These are phyloP conservation scores for Friedmanniomyces simplex DNA, from an alignment of 495 filamentous ascomycete species.

Conservation along the genomic window DNA sequence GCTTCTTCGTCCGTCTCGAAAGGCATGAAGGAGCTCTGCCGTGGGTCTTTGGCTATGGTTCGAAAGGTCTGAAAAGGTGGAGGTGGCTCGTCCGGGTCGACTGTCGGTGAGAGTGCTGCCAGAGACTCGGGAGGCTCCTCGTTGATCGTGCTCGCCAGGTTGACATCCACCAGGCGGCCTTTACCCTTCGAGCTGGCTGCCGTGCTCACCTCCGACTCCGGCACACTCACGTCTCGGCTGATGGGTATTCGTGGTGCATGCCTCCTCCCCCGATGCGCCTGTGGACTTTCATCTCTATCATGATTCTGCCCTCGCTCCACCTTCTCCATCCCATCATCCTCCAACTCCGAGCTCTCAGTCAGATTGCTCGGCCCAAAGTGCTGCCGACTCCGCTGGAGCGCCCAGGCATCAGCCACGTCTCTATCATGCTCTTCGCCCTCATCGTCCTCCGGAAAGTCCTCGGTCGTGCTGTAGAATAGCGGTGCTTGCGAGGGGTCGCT, in stretches of 20 bases:
- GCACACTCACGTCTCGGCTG: conserved; percentile 28
- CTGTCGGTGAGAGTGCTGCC: conserved; percentile 35
- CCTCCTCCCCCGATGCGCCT: conserved; percentile 24
- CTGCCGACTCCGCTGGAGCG: conserved; percentile 75
- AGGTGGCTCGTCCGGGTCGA: conserved; percentile 55
- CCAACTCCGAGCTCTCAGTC: conserved; percentile 70
- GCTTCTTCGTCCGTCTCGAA: conserved; percentile 40
- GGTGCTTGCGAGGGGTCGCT: conserved; percentile 58
- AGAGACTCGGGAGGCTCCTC: conserved; percentile 46
- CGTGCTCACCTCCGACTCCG: conserved; percentile 28
- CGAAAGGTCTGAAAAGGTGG: conserved; percentile 80
- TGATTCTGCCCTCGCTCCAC: conserved; percentile 23
- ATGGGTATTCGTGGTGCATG: conserved; percentile 27
- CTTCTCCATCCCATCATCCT: conserved; percentile 45
- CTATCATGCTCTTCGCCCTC: conserved; percentile 84
- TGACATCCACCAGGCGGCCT: conserved; percentile 76
- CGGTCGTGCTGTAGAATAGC: conserved; percentile 72
- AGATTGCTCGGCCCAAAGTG: conserved; percentile 73
- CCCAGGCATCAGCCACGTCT: conserved; percentile 87
- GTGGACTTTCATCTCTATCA: conserved; percentile 21
- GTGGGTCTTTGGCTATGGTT: conserved; percentile 27
- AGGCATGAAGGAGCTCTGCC: conserved; percentile 34
- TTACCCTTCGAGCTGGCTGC: conserved; percentile 47
- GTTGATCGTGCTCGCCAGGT: conserved; percentile 59
- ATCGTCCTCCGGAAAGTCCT: conserved; percentile 76